Percentiles rank a stretch among this genome's conserved stretches.
phyloP scores from a whole-genome alignment of 2,329 filamentous ascomycete genomes.

The Herpotrichia juniperi region DNA sequence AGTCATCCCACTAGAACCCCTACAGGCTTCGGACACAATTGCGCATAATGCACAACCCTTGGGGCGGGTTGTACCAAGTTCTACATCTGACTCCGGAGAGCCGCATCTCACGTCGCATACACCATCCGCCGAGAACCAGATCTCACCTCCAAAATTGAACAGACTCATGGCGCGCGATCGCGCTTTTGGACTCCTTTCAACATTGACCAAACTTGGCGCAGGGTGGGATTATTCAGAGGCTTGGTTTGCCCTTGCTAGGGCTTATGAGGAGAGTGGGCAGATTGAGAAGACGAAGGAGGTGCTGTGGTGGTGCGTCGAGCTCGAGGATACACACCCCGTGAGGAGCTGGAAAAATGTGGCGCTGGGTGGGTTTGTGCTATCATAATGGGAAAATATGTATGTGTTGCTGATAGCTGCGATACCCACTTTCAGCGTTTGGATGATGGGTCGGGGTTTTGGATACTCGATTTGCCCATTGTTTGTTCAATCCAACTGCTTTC shows the following conservation, averaged over 20 bases:
- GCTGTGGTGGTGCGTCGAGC: conserved; percentile 96
- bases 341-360: conserved; percentile 77
- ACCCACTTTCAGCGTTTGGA: conserved; percentile 8
- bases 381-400: conserved; percentile 6
- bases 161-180: conserved; percentile 88
- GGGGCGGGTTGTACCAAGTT: conserved; percentile 10
- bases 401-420: conserved; percentile 10
- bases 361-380: conserved; percentile 40
- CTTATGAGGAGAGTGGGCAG: conserved; percentile 87
- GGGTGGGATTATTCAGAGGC: conserved; percentile 94
- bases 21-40: conserved; percentile 37
- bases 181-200: conserved; percentile 81
- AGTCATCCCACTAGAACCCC: conserved; percentile 63
- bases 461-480: background rate
- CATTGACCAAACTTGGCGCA: conserved; percentile 80
- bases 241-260: conserved; percentile 86
- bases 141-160: conserved; percentile 73
- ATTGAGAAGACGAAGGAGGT: conserved; percentile 87
- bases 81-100: conserved; percentile 18
- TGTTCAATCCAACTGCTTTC: background rate
- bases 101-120: conserved; percentile 60
- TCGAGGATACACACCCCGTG: conserved; percentile 84
- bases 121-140: conserved; percentile 41
- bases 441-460: background rate
- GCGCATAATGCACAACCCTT: conserved; percentile 14